Evolutionary conservation across 176 grass and related monocot genomes (phyloP), one percentile per base, ranked within the genome.

Genomic region (Oryza rufipogon): DNA sequence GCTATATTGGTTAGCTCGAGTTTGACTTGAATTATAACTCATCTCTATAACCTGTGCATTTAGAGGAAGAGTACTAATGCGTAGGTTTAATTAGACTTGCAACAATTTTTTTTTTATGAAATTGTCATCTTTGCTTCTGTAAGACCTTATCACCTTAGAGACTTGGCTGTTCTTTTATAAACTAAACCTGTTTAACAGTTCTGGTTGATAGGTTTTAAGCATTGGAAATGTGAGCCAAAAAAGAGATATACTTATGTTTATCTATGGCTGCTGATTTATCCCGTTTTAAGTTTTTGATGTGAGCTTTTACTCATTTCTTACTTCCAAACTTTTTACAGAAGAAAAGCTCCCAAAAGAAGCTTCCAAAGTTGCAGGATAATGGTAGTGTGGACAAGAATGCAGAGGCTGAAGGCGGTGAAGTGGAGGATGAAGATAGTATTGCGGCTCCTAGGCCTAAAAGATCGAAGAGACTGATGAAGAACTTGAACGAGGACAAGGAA

Each of bases 321-420:
- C 70, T 42, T 15, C 65, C 49, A 49, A 83, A 81, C 25, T 76
- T 60, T 78, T 81, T 88, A 4, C 74, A 99, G 93, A 99, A 83
- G 74, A 99, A 92, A 78, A 80, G 65, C 60, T 83, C 64, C 28
- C 86, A 94, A 75, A 96, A 89, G 88, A 90, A 96, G 85, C 80
- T 49, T 87, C 15, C 30, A 0, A 98, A 91, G 69, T 51, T 75
- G 9, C 77, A 66, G 78, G 86, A 91, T 67, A 80, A 77, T 41
- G 79, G 89, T 23, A 79, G 79, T 81, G 56, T 19, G 7, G 90
- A 86, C 26, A 89, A 87, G 52, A 75, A 76, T 26, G 39, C 15
- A 3, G 86, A 86, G 58, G 70, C 25, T 33, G 82, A 56, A 68
- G 72, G 69, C 86, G 81, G 9, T 65, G 80, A 84, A 36, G 42